Base-by-base conservation (phyloP, 164 flowering plant genomes). In the Aristolochia contorta region DNA sequence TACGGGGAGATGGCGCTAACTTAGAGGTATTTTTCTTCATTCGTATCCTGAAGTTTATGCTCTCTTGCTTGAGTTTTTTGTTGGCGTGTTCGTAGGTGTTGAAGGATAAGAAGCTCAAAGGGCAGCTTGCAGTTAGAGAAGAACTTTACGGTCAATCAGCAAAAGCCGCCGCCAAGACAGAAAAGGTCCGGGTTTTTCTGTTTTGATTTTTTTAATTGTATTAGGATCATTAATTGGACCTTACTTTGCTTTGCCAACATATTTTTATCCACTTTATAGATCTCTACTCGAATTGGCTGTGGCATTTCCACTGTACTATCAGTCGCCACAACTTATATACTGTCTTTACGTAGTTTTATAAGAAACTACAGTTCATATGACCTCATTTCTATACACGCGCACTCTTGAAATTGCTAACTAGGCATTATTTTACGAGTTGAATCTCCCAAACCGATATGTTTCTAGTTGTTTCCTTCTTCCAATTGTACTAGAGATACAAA, bases 51-150 rank as follows among this genome's bases (percentile, higher is more conserved):
- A n/a, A 30, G 20, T 41, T 16, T 7, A 19, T 62, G 27, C 9
- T 47, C 15, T 23, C 5, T 53, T 22, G 22, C 16, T 9, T 30
- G 49, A 23, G 19, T 23, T 23, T 13, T 37, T 46, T 61, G 6
- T n/a, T n/a, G 54, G 2, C 16, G 37, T 61, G 18, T 68, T 37
- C 65, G 25, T 82, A 90, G 98, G 76, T 1, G 60, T 66, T 93
- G 41, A 49, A 77, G 75, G 97, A 93, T 75, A 90, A 88, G 63
- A 93, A 93, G 58, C 70, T 90, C 55, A 86, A 69, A 73, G 88
- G 94, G 19, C 85, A 84, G 68, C 91, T 93, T 69, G 79, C 85
- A 25, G 73, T 67, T 49, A 81, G 80, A 65, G 99, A 93, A 82
- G 73, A 77, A 5, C 63, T 86, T 20, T 81, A 69, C 86, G 84